These are phyloP conservation scores for Blastocystis sp. DNA, from an alignment of 352 stramenopile genomes.

Conservation along the genomic window DNA sequence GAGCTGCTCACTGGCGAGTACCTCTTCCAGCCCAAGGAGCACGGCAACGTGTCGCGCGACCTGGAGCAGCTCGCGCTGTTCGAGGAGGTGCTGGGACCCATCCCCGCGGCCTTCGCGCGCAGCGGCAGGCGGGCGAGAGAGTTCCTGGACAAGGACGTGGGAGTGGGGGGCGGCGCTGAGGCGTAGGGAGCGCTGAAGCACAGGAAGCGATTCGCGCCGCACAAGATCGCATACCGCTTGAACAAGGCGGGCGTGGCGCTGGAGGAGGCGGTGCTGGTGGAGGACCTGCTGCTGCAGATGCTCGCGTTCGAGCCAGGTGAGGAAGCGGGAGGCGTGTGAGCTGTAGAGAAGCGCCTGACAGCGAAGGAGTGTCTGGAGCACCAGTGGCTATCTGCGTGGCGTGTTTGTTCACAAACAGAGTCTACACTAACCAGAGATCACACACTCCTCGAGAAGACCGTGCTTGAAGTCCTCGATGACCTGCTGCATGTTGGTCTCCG, in stretches of 20 bases:
- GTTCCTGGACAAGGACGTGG: conserved; percentile 86
- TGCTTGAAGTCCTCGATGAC: background rate
- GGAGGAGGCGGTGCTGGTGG: conserved; percentile 82
- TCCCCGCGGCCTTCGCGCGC: conserved; percentile 85
- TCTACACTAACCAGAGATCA: background rate
- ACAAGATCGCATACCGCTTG: conserved; percentile 86
- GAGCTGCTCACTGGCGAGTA: conserved; percentile 98
- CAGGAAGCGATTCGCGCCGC: conserved; percentile 94
- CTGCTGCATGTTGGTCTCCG: background rate
- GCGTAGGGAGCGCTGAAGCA: conserved; percentile 91
- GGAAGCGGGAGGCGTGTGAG: conserved; percentile 54
- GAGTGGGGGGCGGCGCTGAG: conserved; percentile 66
- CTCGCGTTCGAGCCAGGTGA: conserved; percentile 79
- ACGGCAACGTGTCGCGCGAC: conserved; percentile 81
- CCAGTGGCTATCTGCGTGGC: conserved; percentile 82
- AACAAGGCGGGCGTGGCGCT: conserved; percentile 88
- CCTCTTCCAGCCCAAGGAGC: conserved; percentile 93
- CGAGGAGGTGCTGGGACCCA: conserved; percentile 93
- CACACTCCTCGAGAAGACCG: background rate
- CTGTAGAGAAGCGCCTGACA: conserved; percentile 80
- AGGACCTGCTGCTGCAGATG: conserved; percentile 90
- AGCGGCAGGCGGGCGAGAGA: conserved; percentile 87
- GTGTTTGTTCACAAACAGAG: conserved; percentile 4
- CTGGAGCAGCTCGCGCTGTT: conserved; percentile 97
- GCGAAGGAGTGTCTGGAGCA: conserved; percentile 88